Base-by-base conservation (phyloP, 257 asterid genomes). In the Agastache rugosa region DNA sequence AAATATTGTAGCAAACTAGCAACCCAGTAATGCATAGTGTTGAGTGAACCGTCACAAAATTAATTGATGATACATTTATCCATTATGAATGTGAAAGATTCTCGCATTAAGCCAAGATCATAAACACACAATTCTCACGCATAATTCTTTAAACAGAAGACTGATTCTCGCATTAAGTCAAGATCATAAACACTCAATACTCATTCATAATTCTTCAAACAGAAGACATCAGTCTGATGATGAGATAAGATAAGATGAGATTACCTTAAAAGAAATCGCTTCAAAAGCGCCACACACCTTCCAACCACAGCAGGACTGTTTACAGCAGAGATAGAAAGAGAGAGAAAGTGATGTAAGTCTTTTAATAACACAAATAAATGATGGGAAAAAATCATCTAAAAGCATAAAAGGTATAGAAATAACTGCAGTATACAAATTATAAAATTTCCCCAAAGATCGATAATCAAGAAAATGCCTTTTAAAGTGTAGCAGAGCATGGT, bases 301-400 rank as follows among this genome's bases (percentile, higher is more conserved):
- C 94, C 98, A 77, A 95, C 98, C 67, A 95, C 98, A 65, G 99
- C 98, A 63, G 99, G 99, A 81, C 99, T 95, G 98, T 77, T 77
- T 61, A 80, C 25, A 71, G 60, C 27, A 27, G 16, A 8, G 42
- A 39, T 3, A 39, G 11, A 39, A 39, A 39, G 12, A 66, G 75
- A 78, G 54, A 64, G 67, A 60, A 39, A 68, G n/a, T n/a, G 41
- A 65, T 48, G 75, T 74, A 65, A 81, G 83, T 72, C 71, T 23
- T 27, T 59, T 20, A 67, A 23, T 35, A 59, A 35, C 63, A 51
- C 19, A 11, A 63, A 14, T 39, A 14, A 48, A 61, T 20, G 20
- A 53, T 63, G 67, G 41, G 48, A 68, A 35, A 72, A 31, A 53
- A 69, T 51, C 59, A 63, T 64, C 44, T 53, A 14, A 31, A 50